These are phyloP conservation scores for Myxozyma kluyveri DNA, from an alignment of 805 yeast species.

Conservation along the genomic window DNA sequence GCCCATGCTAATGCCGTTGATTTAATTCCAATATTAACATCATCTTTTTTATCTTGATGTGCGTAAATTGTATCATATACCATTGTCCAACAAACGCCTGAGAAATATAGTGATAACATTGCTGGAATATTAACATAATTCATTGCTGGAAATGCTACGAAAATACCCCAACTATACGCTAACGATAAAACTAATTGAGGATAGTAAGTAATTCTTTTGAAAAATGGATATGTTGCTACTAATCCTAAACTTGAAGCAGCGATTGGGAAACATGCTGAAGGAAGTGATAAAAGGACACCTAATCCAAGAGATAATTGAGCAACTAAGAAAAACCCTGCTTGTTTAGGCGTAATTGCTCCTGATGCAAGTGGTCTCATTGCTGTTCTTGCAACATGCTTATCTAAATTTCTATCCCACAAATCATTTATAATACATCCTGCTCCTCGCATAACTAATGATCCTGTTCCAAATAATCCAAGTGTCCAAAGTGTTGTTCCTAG, in stretches of 20 bases:
- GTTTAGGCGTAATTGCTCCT: slow-evolving; percentile 66
- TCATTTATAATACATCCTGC: slow-evolving; percentile 98
- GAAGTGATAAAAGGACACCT: slow-evolving; percentile 67
- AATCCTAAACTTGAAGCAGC: slow-evolving; percentile 80
- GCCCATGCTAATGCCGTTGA: slow-evolving; percentile 98
- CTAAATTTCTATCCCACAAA: slow-evolving; percentile 77
- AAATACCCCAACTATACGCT: slow-evolving; percentile 92
- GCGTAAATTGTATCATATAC: slow-evolving; percentile 95
- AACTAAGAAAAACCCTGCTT: slow-evolving; percentile 68
- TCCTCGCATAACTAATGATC: slow-evolving; percentile 90
- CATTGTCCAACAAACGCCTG: slow-evolving; percentile 90
- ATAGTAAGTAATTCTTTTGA: slow-evolving; percentile 91
- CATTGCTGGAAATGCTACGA: slow-evolving; percentile 94
- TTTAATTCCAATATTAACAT: slow-evolving; percentile 84
- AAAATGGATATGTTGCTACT: slow-evolving; percentile 84
- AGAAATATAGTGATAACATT: slow-evolving; percentile 71
- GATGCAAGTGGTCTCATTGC: slow-evolving; percentile 90
- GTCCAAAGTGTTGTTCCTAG: slow-evolving; percentile 58
- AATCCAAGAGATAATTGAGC: slow-evolving; percentile 75
- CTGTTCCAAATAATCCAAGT: slow-evolving; percentile 70
- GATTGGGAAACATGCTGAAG: slow-evolving; percentile 73
- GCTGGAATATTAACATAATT: slow-evolving; percentile 55
- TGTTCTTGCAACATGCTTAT: slow-evolving; percentile 82
- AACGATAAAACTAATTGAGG: slow-evolving; percentile 82
- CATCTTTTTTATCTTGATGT: slow-evolving; percentile 92